Base-by-base conservation (phyloP, 345 rosid genomes). In the Raphanus raphanistrum region DNA sequence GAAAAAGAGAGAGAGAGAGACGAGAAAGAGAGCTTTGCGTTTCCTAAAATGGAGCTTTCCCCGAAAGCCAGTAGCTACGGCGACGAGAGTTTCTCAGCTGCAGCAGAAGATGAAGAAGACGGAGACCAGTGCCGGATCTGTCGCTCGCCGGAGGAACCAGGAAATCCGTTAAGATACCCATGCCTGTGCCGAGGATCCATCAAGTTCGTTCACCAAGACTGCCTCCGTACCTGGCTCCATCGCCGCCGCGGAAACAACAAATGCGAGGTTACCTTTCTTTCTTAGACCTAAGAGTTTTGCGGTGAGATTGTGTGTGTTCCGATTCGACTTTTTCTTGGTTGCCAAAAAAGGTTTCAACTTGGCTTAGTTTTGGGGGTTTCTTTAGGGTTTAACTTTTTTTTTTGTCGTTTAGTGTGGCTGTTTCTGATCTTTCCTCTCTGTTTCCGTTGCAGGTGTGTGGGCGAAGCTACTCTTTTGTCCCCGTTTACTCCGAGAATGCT, bases 151-250 rank as follows among this genome's bases (percentile, higher is more conserved):
- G 82, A 68, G 41, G 65, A 73, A 17, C 62, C 73, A 32, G 78
- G 50, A 2, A 79, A 79, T 8, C 82, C 78, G 2, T 54, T 79
- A 4, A 31, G 78, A 25, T 50, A 59, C 35, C 82, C 82, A 1
- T 79, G 82, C n/a, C 1, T 3, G 31, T 79, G 82, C 28, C 73
- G 77, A 10, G 82, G 78, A 1, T 58, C 77, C 1, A 67, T 79
- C 78, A 79, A 79, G 78, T 79, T 12, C 9, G 82, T 79, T 0
- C 74, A 67, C 55, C 35, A 73, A 35, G 64, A 73, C 3, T 79
- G 74, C 50, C 74, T 79, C 15, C 73, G 8, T 67, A 41, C 12
- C 2, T 79, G 82, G 82, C 73, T 73, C 41, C 50, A 72, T 60
- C 81, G 25, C 0, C 57, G 31, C 0, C 57, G 82, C 43, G 17